These are phyloP conservation scores for Claviceps maximensis DNA, from an alignment of 2,329 filamentous ascomycete species.

Conservation along the genomic window DNA sequence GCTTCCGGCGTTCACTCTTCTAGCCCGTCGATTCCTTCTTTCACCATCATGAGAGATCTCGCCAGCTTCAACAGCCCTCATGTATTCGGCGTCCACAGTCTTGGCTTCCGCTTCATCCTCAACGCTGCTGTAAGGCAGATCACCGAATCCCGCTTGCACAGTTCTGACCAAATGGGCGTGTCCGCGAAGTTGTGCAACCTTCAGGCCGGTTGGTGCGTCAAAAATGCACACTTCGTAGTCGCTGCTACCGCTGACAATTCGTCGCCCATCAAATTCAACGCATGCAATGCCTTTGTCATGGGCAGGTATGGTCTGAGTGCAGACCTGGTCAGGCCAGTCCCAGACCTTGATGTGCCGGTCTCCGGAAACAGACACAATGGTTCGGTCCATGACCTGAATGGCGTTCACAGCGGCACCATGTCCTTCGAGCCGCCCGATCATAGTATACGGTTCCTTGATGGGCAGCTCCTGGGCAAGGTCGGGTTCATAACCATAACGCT, in stretches of 20 bases:
- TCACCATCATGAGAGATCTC: constrained; percentile 26
- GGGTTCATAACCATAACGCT: constrained; percentile 41
- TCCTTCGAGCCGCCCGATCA: constrained; percentile 69
- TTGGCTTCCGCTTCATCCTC: constrained; percentile 62
- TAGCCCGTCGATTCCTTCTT: constrained; percentile 21
- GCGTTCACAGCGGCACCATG: constrained; percentile 91
- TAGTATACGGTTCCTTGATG: constrained; percentile 51
- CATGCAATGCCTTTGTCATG: constrained; percentile 95
- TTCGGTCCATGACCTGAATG: constrained; percentile 73
- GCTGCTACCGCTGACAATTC: constrained; percentile 91
- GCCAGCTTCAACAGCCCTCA: constrained; percentile 42
- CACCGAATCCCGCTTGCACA: constrained; percentile 87
- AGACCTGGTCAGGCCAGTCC: constrained; percentile 71
- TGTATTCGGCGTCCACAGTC: constrained; percentile 60
- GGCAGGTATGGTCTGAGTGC: constrained; percentile 65
- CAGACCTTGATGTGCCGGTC: constrained; percentile 91
- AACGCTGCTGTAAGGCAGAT: constrained; percentile 65
- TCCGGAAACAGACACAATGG: constrained; percentile 89
- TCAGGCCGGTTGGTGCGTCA: constrained; percentile 70
- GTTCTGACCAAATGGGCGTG: constrained; percentile 82
- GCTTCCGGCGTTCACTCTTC: constrained; percentile 55
- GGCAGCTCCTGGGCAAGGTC: constrained; percentile 33
- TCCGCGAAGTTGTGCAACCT: constrained; percentile 75
- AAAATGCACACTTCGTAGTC: constrained; percentile 95
- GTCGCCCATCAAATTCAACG: constrained; percentile 86